Evolutionary conservation across 306 rosid genomes (phyloP).

Genomic region (Citrullus mucosospermus): DNA sequence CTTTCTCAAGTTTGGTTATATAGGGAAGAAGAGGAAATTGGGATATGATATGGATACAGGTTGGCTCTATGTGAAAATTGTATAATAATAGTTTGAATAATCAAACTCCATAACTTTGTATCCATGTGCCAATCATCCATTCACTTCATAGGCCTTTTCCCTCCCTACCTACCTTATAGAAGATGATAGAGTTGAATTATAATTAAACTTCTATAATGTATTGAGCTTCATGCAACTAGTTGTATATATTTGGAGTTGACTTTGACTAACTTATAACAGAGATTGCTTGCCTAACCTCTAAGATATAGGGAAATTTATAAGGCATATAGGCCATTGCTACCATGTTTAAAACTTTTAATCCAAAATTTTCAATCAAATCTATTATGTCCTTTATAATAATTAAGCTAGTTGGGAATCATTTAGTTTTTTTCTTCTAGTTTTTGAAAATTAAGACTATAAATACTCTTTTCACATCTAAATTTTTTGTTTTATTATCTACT

Average conservation of each 20-base stretch:
- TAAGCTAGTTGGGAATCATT: no score
- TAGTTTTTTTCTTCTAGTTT: no score
- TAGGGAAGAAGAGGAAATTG: background rate
- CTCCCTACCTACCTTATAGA: background rate
- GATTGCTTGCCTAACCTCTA: background rate
- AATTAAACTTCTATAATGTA: background rate
- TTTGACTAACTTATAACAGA: background rate
- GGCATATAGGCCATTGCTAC: background rate
- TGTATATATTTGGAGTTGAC: background rate
- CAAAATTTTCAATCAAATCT: no score
- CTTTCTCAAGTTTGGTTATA: background rate
- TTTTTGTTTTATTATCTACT: no score
- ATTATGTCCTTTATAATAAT: no score
- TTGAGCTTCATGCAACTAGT: background rate
- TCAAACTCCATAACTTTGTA: background rate
- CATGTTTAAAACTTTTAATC: no score
- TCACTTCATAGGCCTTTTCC: background rate
- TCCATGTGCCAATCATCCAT: background rate
- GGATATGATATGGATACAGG: slow-evolving; percentile 1
- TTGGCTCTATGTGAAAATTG: background rate
- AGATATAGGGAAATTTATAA: background rate
- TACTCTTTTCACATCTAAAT: no score
- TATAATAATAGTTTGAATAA: background rate
- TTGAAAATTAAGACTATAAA: no score
- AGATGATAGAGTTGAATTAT: background rate